These are phyloP conservation scores for Puccinia hordei DNA, from an alignment of 1,284 basidiomycete genomes.

Conservation along the genomic window DNA sequence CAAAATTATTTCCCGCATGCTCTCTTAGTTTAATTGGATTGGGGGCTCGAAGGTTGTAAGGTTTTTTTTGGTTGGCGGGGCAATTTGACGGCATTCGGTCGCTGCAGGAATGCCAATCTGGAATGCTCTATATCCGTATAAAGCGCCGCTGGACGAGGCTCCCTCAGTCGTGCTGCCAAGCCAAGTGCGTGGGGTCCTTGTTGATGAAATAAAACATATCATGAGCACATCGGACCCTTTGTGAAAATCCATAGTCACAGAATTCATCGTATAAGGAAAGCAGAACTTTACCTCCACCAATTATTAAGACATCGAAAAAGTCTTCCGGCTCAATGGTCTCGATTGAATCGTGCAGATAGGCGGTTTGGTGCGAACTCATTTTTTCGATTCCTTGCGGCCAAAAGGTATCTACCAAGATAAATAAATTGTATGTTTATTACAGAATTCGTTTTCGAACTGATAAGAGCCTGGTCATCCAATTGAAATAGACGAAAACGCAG, in stretches of 20 bases:
- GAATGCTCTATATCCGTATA: constrained; percentile 58
- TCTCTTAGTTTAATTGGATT: not conserved
- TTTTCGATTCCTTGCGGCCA: not conserved
- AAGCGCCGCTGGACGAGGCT: constrained; percentile 54
- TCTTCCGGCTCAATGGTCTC: constrained; percentile 38
- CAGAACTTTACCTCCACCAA: constrained; percentile 46
- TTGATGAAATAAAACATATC: not conserved
- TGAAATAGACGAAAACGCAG: no score
- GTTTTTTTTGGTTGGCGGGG: constrained; percentile 46
- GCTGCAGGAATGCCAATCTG: constrained; percentile 54
- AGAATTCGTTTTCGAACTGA: no score
- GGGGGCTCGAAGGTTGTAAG: constrained; percentile 51
- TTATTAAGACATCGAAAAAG: constrained; percentile 49
- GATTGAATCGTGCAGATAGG: constrained; percentile 14
- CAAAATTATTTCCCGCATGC: constrained; percentile 19
- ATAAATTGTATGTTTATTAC: not conserved
- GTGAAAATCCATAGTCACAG: not conserved
- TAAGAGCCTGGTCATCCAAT: no score
- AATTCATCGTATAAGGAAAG: not conserved
- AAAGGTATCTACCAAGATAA: not conserved
- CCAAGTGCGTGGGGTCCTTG: constrained; percentile 56
- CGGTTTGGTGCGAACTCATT: not conserved
- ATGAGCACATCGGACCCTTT: not conserved
- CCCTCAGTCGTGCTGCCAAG: constrained; percentile 54
- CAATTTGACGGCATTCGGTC: constrained; percentile 24